Evolutionary conservation across 805 yeast species (phyloP).

Genomic region (Zygosaccharomyces gambellarensis): DNA sequence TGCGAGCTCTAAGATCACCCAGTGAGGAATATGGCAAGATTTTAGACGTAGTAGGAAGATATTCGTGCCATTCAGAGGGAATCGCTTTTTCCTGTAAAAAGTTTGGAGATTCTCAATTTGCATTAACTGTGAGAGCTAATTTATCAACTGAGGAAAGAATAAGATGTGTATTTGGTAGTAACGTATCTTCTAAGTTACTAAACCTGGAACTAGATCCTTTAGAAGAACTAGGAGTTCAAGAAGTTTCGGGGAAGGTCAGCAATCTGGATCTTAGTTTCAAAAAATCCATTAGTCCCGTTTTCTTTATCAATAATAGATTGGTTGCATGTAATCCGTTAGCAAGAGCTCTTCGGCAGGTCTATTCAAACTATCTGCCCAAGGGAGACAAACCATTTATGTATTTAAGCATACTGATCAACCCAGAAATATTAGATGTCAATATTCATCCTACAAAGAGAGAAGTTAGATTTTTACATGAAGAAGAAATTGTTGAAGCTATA

Average conservation of each 20-base stretch:
- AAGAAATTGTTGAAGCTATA: constrained; percentile 69
- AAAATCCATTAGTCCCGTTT: constrained; percentile 59
- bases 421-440: constrained; percentile 80
- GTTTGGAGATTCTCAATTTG: constrained; percentile 66
- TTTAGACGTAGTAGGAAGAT: constrained; percentile 76
- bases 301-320: constrained; percentile 81
- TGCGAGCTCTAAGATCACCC: constrained; percentile 57
- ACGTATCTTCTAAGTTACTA: constrained; percentile 60
- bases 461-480: constrained; percentile 79
- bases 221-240: constrained; percentile 46
- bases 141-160: constrained; percentile 60
- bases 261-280: constrained; percentile 65
- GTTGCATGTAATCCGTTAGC: constrained; percentile 78
- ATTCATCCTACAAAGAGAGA: constrained; percentile 95
- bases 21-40: constrained; percentile 74
- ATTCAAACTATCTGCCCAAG: constrained; percentile 66
- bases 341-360: constrained; percentile 60
- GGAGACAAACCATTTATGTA: constrained; percentile 76
- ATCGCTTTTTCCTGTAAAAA: constrained; percentile 80
- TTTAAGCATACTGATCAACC: constrained; percentile 59
- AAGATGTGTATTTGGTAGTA: constrained; percentile 64
- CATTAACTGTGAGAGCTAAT: constrained; percentile 54
- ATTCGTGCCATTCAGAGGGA: constrained; percentile 65
- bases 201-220: constrained; percentile 38
- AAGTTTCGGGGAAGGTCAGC: constrained; percentile 58